Conservation (phyloP, 257 asterid genomes). For the Cordia subcordata region DNA sequence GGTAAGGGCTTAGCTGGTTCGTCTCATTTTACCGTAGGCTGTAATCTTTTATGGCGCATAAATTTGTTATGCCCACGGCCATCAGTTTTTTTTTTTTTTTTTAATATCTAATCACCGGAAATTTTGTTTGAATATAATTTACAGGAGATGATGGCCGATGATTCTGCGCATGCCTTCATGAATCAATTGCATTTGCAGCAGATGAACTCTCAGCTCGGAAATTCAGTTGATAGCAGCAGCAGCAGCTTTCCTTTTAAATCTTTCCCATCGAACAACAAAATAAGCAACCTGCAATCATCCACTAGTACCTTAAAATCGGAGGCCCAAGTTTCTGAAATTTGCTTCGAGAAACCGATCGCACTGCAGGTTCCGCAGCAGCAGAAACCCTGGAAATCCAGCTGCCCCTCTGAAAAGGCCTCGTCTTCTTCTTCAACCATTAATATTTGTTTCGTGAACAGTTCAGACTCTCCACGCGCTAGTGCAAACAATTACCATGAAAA, state of each 20-base stretch:
- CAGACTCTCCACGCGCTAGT: not conserved
- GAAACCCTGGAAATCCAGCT: not conserved
- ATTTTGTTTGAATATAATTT: too few species aligned
- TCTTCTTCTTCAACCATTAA: not conserved
- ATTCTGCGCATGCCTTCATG: not conserved
- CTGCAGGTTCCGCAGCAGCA: not conserved
- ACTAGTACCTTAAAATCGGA: not conserved
- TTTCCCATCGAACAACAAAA: not conserved
- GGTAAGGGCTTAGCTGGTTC: too few species aligned
- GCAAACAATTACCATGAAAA: not conserved
- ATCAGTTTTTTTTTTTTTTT: too few species aligned
- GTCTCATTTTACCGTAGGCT: too few species aligned
- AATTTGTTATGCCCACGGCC: too few species aligned
- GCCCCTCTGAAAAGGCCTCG: not conserved
- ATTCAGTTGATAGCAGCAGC: not conserved
- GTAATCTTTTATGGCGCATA: too few species aligned
- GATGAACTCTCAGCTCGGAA: not conserved
- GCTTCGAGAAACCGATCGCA: not conserved
- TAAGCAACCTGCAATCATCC: too few species aligned
- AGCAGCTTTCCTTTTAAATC: not conserved
- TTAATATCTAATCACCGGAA: too few species aligned
- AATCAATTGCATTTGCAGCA: not conserved
- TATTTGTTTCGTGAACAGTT: conserved; percentile 5
- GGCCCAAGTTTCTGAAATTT: not conserved
- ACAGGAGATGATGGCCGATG: not conserved